Conservation (phyloP, 371 early-diverging fungal species). For the Mortierella polycephala region DNA sequence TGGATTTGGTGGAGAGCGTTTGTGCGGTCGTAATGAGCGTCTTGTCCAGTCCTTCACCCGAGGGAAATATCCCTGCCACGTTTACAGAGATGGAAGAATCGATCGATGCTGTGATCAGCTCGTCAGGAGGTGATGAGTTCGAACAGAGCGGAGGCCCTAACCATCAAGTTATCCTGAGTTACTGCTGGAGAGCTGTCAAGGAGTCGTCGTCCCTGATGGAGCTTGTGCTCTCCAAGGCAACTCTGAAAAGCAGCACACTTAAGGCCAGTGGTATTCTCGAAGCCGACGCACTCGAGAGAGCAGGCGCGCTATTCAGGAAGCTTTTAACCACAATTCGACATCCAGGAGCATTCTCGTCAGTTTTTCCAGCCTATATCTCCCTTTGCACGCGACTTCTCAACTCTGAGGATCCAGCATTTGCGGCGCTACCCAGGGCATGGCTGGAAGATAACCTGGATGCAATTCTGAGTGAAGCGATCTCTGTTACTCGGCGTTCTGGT, state of each 20-base stretch:
- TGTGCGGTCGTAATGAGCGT: conserved; percentile 74
- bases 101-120: conserved; percentile 68
- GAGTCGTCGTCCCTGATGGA: conserved; percentile 74
- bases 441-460: conserved; percentile 67
- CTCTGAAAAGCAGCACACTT: conserved; percentile 20
- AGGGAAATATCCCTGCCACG: conserved; percentile 83
- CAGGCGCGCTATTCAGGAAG: conserved; percentile 68
- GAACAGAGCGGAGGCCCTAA: conserved; percentile 69
- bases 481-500: conserved; percentile 94
- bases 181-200: conserved; percentile 94
- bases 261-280: conserved; percentile 35
- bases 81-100: conserved; percentile 77
- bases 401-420: conserved; percentile 59
- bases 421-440: conserved; percentile 72
- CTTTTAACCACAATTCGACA: conserved; percentile 86
- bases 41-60: conserved; percentile 81
- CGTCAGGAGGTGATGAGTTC: conserved; percentile 43
- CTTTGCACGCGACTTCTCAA: conserved; percentile 75
- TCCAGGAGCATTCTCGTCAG: conserved; percentile 92
- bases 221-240: conserved; percentile 51
- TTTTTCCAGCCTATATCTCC: conserved; percentile 80
- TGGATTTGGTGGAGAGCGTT: conserved; percentile 62
- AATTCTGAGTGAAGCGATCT: conserved; percentile 70
- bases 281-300: conserved; percentile 28
- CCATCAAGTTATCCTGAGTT: conserved; percentile 88